phyloP scores from a whole-genome alignment of 2,329 filamentous ascomycete species.

The Furcasterigmium furcatum region DNA sequence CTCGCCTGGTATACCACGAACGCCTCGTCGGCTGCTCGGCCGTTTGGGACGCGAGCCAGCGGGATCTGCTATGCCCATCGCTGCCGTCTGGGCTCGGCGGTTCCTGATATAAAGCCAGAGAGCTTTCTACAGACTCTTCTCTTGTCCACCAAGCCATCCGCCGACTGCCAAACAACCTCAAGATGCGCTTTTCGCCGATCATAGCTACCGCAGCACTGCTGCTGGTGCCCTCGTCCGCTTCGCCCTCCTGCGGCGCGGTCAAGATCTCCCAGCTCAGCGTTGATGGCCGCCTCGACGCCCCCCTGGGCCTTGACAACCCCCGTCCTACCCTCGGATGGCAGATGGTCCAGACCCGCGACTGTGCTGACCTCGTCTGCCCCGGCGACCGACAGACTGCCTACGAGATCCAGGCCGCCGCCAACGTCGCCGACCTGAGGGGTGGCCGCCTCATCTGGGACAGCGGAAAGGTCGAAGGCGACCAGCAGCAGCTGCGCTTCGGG shows the following conservation, averaged over 20 bases:
- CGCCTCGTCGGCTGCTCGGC: too few relatives aligned
- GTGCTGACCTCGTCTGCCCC: slow-evolving; percentile 3
- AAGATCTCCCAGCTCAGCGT: slow-evolving; percentile 5
- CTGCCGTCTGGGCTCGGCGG: too few relatives aligned
- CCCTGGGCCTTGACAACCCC: slow-evolving; percentile 5
- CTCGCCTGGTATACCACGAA: too few relatives aligned
- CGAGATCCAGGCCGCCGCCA: slow-evolving; percentile 5
- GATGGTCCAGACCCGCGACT: slow-evolving; percentile 3
- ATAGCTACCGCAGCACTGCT: background rate
- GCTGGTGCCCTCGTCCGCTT: background rate
- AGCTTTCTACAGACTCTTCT: too few relatives aligned
- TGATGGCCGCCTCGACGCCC: slow-evolving; percentile 5
- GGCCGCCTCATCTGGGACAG: slow-evolving; percentile 6
- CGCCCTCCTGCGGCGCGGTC: slow-evolving; percentile 3
- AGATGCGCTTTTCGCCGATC: background rate
- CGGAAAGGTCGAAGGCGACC: background rate
- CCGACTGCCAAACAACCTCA: too few relatives aligned
- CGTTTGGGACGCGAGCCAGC: too few relatives aligned
- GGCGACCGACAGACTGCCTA: slow-evolving; percentile 8
- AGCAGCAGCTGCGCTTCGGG: background rate
- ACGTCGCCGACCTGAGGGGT: slow-evolving; percentile 1
- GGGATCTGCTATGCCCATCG: too few relatives aligned
- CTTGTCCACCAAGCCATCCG: too few relatives aligned
- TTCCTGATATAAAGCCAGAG: too few relatives aligned
- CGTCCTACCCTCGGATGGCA: slow-evolving; percentile 6